These are phyloP conservation scores for Kwoniella bestiolae DNA, from an alignment of 768 basidiomycete genomes.

Conservation along the genomic window DNA sequence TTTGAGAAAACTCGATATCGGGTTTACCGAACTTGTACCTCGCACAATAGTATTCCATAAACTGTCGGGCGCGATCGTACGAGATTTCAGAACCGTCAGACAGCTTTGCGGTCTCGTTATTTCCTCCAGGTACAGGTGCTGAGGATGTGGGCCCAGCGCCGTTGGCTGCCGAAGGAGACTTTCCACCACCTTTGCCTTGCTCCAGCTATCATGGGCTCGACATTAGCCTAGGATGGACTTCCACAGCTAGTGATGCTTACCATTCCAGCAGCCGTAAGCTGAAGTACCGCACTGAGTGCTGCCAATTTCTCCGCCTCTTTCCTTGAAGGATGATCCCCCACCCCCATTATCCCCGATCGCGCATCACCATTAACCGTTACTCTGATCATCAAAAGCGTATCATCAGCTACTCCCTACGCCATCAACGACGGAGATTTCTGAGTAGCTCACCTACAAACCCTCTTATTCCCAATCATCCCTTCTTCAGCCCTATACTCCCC, in stretches of 20 bases:
- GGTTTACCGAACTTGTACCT: slow-evolving; percentile 75
- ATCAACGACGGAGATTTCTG: too few relatives aligned
- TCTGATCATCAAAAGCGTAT: too few relatives aligned
- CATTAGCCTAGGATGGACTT: too few relatives aligned
- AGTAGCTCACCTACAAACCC: slow-evolving; percentile 62
- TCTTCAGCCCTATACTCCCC: slow-evolving; percentile 47
- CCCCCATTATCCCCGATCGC: slow-evolving; percentile 61
- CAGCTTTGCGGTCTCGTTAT: slow-evolving; percentile 58
- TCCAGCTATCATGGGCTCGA: slow-evolving; percentile 17
- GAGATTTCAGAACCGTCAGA: slow-evolving; percentile 69
- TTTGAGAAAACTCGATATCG: slow-evolving; percentile 66
- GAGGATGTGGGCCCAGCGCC: slow-evolving; percentile 8
- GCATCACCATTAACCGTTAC: slow-evolving; percentile 51
- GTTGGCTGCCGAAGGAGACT: slow-evolving; percentile 4
- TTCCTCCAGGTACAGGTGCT: slow-evolving; percentile 7
- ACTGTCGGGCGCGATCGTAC: slow-evolving; percentile 76
- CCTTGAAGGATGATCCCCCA: slow-evolving; percentile 67
- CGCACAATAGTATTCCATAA: slow-evolving; percentile 95
- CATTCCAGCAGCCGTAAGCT: slow-evolving; percentile 67
- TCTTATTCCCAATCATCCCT: slow-evolving; percentile 51
- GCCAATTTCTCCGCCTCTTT: slow-evolving; percentile 77
- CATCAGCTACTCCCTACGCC: too few relatives aligned
- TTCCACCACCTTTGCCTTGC: slow-evolving; percentile 26
- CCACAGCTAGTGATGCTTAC: too few relatives aligned
- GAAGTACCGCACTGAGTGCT: slow-evolving; percentile 72